Evolutionary conservation across 2,329 filamentous ascomycete species (phyloP).

Genomic region (Chaetomiaceae sp.): DNA sequence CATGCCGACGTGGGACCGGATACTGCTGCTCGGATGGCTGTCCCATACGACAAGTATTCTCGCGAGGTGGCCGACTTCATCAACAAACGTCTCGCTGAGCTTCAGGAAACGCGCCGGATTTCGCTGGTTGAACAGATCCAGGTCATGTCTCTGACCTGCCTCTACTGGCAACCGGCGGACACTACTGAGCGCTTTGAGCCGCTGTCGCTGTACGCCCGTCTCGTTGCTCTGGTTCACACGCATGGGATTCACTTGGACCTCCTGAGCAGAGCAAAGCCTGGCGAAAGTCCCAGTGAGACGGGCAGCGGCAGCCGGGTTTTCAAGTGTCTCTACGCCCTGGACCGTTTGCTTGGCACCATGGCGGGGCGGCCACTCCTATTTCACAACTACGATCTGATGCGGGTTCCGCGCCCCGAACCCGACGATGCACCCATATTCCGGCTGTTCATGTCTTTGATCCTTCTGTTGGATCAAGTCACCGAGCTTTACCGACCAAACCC

Average conservation of each 20-base stretch:
- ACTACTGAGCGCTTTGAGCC: slow-evolving; percentile 16
- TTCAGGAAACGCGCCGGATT: slow-evolving; percentile 14
- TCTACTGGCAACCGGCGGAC: slow-evolving; percentile 21
- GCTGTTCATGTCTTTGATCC: slow-evolving; percentile 48
- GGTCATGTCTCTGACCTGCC: slow-evolving; percentile 18
- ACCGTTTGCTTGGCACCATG: slow-evolving; percentile 53
- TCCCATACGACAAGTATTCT: slow-evolving; percentile 16
- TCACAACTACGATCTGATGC: slow-evolving; percentile 54
- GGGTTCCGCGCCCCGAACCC: slow-evolving; percentile 45
- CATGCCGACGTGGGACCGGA: no score
- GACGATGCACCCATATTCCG: slow-evolving; percentile 50
- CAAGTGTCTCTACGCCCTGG: slow-evolving; percentile 38
- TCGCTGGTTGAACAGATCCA: slow-evolving; percentile 15
- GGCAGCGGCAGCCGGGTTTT: slow-evolving; percentile 13
- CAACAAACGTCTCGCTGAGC: slow-evolving; percentile 14
- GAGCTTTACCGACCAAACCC: slow-evolving; percentile 53
- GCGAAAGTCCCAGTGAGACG: background rate
- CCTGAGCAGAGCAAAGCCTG: slow-evolving; percentile 4
- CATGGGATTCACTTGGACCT: slow-evolving; percentile 21
- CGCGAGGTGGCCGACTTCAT: slow-evolving; percentile 19
- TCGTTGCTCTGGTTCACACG: slow-evolving; percentile 19
- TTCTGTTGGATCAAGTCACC: slow-evolving; percentile 53
- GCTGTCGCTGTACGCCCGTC: slow-evolving; percentile 11
- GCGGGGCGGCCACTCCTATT: slow-evolving; percentile 55
- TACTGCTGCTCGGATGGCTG: background rate